A percentile compares a stretch with the other conserved stretches of the same genome.
Evolutionary conservation across 345 rosid genomes (phyloP).

Genomic region (Dovyalis caffra): DNA sequence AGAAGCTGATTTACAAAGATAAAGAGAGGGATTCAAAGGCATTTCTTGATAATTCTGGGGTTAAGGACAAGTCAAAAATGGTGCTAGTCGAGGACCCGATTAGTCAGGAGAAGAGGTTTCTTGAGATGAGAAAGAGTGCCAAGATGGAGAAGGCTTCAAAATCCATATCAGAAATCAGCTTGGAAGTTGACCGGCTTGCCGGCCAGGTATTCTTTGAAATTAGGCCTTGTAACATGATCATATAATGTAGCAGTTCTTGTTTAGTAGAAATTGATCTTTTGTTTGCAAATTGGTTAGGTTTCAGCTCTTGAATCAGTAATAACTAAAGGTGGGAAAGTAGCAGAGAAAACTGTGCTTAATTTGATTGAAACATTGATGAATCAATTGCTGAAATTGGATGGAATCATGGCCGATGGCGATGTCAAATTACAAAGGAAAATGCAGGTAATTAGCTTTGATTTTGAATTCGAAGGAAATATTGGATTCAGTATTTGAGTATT

Average conservation of each 20-base stretch:
- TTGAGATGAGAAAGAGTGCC: conserved; percentile 81
- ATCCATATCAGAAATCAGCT: conserved; percentile 82
- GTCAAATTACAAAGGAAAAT: conserved; percentile 88
- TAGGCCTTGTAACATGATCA: not conserved
- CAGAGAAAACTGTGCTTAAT: conserved; percentile 65
- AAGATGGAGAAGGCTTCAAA: conserved; percentile 89
- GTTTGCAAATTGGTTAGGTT: conserved; percentile 49
- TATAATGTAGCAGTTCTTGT: not conserved
- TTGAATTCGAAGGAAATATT: not conserved
- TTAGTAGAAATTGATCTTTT: not conserved
- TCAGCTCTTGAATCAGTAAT: conserved; percentile 71
- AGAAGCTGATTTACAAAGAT: conserved; percentile 82
- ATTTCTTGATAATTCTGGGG: conserved; percentile 83
- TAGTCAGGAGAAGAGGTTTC: conserved; percentile 78
- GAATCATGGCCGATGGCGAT: conserved; percentile 83
- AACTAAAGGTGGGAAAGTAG: conserved; percentile 72
- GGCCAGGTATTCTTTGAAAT: conserved; percentile 50
- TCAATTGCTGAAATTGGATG: conserved; percentile 85
- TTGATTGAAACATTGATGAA: conserved; percentile 86
- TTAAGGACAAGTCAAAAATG: conserved; percentile 88
- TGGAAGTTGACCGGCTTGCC: conserved; percentile 84
- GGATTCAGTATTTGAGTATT: not conserved
- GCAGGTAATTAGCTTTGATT: conserved; percentile 56
- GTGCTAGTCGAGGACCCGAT: conserved; percentile 82
- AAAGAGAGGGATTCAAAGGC: conserved; percentile 93